Percentiles rank a stretch among this genome's conserved stretches.
These are phyloP conservation scores for Aspergillus ibericus DNA, from an alignment of 2,329 filamentous ascomycete genomes.

Conservation along the genomic window DNA sequence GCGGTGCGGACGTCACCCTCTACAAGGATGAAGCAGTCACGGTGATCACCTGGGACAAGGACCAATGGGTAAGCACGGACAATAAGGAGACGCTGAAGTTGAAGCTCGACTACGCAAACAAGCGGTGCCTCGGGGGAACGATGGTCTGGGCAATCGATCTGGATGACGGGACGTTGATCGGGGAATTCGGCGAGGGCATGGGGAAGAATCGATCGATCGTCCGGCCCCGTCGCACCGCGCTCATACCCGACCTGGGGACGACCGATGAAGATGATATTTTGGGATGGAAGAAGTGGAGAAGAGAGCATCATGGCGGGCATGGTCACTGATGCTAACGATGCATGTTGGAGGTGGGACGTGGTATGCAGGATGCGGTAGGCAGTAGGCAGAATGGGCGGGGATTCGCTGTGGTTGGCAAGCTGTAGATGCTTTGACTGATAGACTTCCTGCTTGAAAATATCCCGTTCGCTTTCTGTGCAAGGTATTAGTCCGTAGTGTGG, in stretches of 20 bases:
- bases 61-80: constrained; percentile 20
- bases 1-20: background rate
- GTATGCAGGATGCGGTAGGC: no score
- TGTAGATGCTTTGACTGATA: no score
- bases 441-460: no score
- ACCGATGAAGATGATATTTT: background rate
- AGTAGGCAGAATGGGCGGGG: no score
- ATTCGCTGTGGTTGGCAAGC: no score
- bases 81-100: constrained; percentile 18
- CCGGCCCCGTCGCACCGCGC: no score
- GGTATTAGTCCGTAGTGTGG: no score
- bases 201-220: constrained; percentile 1
- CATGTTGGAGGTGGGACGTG: no score
- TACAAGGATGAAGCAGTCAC: constrained; percentile 15
- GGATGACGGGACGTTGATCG: constrained; percentile 15
- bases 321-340: no score
- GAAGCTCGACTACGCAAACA: constrained; percentile 20
- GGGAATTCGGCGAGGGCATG: constrained; percentile 7
- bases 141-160: constrained; percentile 21
- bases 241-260: background rate
- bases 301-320: background rate
- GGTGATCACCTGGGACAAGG: constrained; percentile 14
- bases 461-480: no score
- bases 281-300: background rate
- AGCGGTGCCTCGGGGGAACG: constrained; percentile 18